Base-by-base conservation (phyloP, 2,329 filamentous ascomycete species). In the Neonectria neomacrospora region DNA sequence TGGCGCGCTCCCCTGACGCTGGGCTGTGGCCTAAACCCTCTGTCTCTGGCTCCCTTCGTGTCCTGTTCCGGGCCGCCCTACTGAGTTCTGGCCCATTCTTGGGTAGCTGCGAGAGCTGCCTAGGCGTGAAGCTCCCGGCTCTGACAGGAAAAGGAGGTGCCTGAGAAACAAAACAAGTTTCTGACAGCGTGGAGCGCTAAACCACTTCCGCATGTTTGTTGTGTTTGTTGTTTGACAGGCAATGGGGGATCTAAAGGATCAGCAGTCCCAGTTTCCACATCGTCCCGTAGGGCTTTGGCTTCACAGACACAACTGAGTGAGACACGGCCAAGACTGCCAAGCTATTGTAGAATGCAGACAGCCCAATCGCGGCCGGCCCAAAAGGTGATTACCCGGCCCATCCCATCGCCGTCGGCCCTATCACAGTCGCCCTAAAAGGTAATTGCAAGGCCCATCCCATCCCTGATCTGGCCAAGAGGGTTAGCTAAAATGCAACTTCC, bases 401-500 rank as follows among this genome's bases (percentile, higher is more conserved):
- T 56, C 28, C 10, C 20, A 18, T 37, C 9, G 37, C 37, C 6
- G 37, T 10, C 37, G 9, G 11, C n/a, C 37, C 37, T 18, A 41
- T 18, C 37, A 41, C 3, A 4, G 10, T n/a, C 37, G 12, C 7
- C 37, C 37, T 41, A 41, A 39, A 39, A 53, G 32, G 37, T 14
- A 44, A 45, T 42, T 44, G 18, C 52, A 42, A 11, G 16, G 22
- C 34, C 45, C 12, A 26, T 56, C 28, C 16, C 28, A 26, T 56
- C 5, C 54, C 54, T 42, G 16, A 50, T 58, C 23, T 26, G 32
- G 50, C 18, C 26, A 41, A 53, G 23, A 23, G 4, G 44, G 44
- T 14, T 28, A 32, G 32, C 34, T 23, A 18, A 20, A 39, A 37
- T 8, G 20, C 28, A 20, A 30, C 42, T 48, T 56, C 54, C 28